A percentile compares a stretch with the other conserved stretches of the same genome.
Evolutionary conservation across 306 rosid species (phyloP).

Genomic region (Spatholobus suberectus): DNA sequence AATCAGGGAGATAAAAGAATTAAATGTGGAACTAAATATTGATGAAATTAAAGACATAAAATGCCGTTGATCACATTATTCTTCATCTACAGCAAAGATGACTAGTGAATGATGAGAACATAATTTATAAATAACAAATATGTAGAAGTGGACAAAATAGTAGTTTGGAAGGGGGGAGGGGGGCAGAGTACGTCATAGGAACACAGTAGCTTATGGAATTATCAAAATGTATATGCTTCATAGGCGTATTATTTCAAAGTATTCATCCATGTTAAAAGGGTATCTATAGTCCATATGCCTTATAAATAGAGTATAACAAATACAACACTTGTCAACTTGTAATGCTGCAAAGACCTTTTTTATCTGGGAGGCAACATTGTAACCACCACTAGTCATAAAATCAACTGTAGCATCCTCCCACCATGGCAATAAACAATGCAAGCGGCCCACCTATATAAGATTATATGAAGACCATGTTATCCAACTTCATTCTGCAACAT

Average conservation of each 20-base stretch:
- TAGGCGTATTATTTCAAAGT: not conserved
- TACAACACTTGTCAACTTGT: not conserved
- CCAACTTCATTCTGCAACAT: conserved; percentile 11
- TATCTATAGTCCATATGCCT: conserved; percentile 23
- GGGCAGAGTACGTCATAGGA: not conserved
- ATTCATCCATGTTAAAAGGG: not conserved
- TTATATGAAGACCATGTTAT: conserved; percentile 29
- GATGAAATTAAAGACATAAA: not conserved
- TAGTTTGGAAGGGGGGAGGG: not conserved
- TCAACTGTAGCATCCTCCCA: conserved; percentile 77
- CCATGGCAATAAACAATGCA: conserved; percentile 79
- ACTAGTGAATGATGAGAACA: not conserved
- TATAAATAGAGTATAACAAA: not conserved
- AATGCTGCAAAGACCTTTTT: conserved; percentile 52
- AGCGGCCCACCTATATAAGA: conserved; percentile 62
- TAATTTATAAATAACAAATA: not conserved
- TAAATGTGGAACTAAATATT: not conserved
- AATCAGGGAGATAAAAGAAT: not conserved
- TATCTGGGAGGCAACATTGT: conserved; percentile 62
- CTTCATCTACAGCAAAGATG: not conserved
- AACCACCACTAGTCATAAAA: conserved; percentile 83
- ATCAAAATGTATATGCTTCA: conserved; percentile 8
- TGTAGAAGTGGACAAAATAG: not conserved
- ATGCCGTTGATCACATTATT: not conserved
- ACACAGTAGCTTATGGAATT: not conserved